A percentile compares a stretch with the other conserved stretches of the same genome.
phyloP scores from a whole-genome alignment of 2,329 filamentous ascomycete genomes.

The Ophiocordyceps polyrhachis-furcata region DNA sequence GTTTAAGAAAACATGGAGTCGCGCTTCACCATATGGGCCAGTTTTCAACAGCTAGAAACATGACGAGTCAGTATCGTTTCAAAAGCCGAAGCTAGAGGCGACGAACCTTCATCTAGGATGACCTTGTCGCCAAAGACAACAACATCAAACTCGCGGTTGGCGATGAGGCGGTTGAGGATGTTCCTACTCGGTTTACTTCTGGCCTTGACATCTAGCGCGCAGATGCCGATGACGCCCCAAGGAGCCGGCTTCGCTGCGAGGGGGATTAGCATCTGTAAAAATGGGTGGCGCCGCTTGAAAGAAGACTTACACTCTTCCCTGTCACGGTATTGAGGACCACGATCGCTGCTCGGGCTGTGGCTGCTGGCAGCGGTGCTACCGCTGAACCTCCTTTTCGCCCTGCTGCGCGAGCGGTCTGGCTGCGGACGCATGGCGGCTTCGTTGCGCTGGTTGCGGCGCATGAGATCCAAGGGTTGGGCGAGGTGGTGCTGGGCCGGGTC shows the following conservation, averaged over 20 bases:
- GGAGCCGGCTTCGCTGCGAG: constrained; percentile 33
- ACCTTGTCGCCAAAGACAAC: constrained; percentile 98
- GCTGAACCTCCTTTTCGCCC: constrained; percentile 57
- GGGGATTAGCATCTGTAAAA: constrained; percentile 10
- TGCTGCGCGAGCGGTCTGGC: constrained; percentile 44
- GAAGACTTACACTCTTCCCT: constrained; percentile 32
- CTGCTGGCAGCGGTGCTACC: constrained; percentile 68
- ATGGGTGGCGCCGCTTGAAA: background rate
- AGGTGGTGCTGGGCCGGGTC: constrained; percentile 24
- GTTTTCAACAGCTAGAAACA: constrained; percentile 58
- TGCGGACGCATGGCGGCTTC: constrained; percentile 23
- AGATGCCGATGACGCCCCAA: constrained; percentile 68
- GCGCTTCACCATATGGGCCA: constrained; percentile 65
- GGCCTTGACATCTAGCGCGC: constrained; percentile 87
- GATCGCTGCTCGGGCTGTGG: constrained; percentile 59
- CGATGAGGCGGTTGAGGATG: constrained; percentile 80
- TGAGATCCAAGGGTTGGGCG: constrained; percentile 24
- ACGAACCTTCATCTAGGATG: constrained; percentile 68
- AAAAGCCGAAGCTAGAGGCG: background rate
- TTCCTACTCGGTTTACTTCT: constrained; percentile 92
- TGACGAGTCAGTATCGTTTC: background rate
- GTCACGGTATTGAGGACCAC: constrained; percentile 33
- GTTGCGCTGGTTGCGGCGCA: constrained; percentile 22
- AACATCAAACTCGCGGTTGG: constrained; percentile 85
- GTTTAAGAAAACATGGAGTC: background rate